Evolutionary conservation across 345 rosid genomes (phyloP).

Genomic region (Eucalyptus cladocalyx): DNA sequence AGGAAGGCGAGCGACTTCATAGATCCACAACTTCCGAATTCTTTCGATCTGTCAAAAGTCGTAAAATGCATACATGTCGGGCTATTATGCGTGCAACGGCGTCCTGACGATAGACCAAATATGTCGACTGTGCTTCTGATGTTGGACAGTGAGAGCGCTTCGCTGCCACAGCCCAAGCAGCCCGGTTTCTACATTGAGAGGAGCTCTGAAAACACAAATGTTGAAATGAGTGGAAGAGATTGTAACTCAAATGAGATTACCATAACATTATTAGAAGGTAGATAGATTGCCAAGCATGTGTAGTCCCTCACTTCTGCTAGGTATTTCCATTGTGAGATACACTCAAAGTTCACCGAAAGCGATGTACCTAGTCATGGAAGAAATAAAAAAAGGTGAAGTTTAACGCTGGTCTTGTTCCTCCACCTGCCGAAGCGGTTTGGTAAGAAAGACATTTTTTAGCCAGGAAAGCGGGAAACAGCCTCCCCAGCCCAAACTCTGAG

Average conservation of each 20-base stretch:
- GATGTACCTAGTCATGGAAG: neutral
- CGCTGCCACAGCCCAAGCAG: neutral
- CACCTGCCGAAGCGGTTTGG: neutral
- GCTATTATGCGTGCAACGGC: slow-evolving; percentile 22
- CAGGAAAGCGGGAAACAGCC: neutral
- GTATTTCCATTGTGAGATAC: neutral
- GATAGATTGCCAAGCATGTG: neutral
- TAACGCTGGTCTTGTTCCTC: neutral
- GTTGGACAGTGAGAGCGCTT: neutral
- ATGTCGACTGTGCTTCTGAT: neutral
- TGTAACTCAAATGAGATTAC: neutral
- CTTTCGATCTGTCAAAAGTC: slow-evolving; percentile 1
- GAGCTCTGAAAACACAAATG: neutral
- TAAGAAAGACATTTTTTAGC: neutral
- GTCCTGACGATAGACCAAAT: slow-evolving; percentile 13
- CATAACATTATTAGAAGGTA: neutral
- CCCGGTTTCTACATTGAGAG: neutral
- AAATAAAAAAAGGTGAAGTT: neutral
- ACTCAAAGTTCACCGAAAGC: neutral
- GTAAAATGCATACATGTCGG: slow-evolving; percentile 17
- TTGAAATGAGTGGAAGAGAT: neutral
- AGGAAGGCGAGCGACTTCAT: slow-evolving; percentile 3
- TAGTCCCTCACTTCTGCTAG: neutral
- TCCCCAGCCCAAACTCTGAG: neutral
- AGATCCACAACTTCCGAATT: slow-evolving; percentile 2